Evolutionary conservation across 768 basidiomycete species (phyloP), one percentile per base, ranked within the genome.

Genomic region (Bullera alba): DNA sequence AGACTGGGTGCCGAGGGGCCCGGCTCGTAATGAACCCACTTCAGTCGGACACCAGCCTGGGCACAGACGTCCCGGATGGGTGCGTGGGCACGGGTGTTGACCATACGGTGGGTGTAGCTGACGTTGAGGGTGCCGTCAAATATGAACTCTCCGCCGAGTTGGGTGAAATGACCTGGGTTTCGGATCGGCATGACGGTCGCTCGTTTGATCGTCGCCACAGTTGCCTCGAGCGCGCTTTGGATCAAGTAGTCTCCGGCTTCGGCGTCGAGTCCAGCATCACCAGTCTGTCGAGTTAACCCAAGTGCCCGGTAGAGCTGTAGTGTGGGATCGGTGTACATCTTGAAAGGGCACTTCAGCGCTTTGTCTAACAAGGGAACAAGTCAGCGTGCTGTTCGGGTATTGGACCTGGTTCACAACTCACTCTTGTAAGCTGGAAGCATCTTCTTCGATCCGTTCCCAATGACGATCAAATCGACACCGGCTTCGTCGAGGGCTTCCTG

Each of bases 81-180:
- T 0, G 82, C 81, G 58, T 95, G 90, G 3, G 80, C 80, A 37
- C 82, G 79, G 1, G 86, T 77, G 14, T 75, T 81, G 39, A 79
- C 82, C 90, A 95, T 95, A 5, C 89, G 82, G 73, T 91, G 88
- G 0, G 86, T 84, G 65, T 80, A 93, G 5, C 78, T 73, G 58
- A 83, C 86, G 8, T 75, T 77, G 57, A 85, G 68, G 6, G 86
- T 84, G 54, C 50, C 51, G 28, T 65, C 81, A 15, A 86, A 76
- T 22, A 86, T 79, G 65, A 93, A 92, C 75, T 96, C 92, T 21
- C 91, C 92, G 8, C 91, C 91, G 17, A 93, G 76, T 71, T 92
- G 87, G 35, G 78, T 73, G 36, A 82, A 65, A 30, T 65, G 57
- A 10, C 70, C 70, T 12, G 67, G 67, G 29, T 85, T 86, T 14